Percentiles rank a stretch among this genome's conserved stretches.
These are phyloP conservation scores for Piper longum DNA, from an alignment of 164 flowering plant species.

Conservation along the genomic window DNA sequence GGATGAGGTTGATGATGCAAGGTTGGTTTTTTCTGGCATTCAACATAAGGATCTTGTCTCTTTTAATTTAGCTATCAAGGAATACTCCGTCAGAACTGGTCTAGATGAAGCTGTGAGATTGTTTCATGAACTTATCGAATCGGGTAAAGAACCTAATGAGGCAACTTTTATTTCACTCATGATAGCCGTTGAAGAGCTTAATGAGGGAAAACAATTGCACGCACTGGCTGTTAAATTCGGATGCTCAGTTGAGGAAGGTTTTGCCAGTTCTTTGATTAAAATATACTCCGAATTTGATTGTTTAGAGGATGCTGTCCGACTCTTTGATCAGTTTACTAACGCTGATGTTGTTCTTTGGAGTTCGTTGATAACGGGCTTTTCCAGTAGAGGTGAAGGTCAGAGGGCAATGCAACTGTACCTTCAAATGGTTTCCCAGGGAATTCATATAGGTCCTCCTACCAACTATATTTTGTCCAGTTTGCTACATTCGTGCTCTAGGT, in stretches of 20 bases:
- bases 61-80: constrained; percentile 18
- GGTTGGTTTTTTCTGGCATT: constrained; percentile 9
- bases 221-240: constrained; percentile 16
- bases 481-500: constrained; percentile 11
- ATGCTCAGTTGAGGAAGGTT: constrained; percentile 4
- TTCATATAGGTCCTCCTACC: constrained; percentile 10
- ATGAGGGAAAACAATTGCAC: constrained; percentile 17
- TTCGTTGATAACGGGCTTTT: constrained; percentile 14
- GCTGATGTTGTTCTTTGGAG: neutral
- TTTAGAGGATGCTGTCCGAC: constrained; percentile 10
- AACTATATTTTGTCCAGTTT: constrained; percentile 16
- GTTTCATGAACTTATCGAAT: constrained; percentile 12
- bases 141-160: constrained; percentile 12
- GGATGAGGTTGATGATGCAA: constrained; percentile 9
- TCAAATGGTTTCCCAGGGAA: constrained; percentile 10
- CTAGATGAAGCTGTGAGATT: constrained; percentile 8
- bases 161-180: constrained; percentile 14
- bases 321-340: constrained; percentile 6
- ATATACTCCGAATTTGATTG: constrained; percentile 11
- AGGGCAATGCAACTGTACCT: constrained; percentile 12
- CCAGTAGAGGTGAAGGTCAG: constrained; percentile 11
- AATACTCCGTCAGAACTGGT: constrained; percentile 7
- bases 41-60: constrained; percentile 11
- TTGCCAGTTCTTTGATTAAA: constrained; percentile 13
- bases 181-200: constrained; percentile 3